Evolutionary conservation across 768 basidiomycete genomes (phyloP).

Genomic region (Boletellus emodensis): DNA sequence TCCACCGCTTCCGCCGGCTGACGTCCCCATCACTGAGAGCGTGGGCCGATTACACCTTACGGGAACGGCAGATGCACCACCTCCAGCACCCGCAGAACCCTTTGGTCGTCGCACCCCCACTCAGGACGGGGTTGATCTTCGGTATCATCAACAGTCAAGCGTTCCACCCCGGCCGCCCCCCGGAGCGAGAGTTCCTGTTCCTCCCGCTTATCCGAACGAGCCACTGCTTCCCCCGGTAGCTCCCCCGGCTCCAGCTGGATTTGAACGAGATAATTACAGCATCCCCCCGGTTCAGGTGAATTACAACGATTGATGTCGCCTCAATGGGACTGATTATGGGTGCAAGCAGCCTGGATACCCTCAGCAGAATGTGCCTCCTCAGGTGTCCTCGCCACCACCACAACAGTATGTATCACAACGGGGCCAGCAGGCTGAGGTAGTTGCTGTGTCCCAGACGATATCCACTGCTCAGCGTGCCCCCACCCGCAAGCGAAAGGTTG

Average conservation of each 20-base stretch:
- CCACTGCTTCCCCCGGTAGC: conserved; percentile 25
- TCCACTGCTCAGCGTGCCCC: conserved; percentile 40
- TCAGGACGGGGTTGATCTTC: conserved; percentile 38
- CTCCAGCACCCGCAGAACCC: conserved; percentile 20
- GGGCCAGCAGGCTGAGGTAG: conserved; percentile 30
- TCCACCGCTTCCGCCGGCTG: conserved; percentile 31
- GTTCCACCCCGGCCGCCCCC: conserved; percentile 34
- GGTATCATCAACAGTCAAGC: conserved; percentile 37
- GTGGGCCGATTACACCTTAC: conserved; percentile 49
- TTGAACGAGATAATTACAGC: conserved; percentile 29
- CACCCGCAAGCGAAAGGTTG: conserved; percentile 77
- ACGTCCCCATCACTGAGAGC: conserved; percentile 31
- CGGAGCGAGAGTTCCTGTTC: conserved; percentile 37
- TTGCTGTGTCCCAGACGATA: conserved; percentile 26
- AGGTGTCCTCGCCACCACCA: conserved; percentile 12
- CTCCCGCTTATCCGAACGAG: conserved; percentile 34
- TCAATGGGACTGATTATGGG: conserved; percentile 2
- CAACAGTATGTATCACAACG: conserved; percentile 26
- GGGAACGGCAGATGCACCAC: conserved; percentile 35
- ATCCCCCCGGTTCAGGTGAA: conserved; percentile 22
- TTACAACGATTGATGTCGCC: not conserved
- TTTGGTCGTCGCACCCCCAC: conserved; percentile 25
- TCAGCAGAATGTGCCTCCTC: conserved; percentile 21
- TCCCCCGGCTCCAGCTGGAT: conserved; percentile 15
- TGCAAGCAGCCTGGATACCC: conserved; percentile 20